These are phyloP conservation scores for Ustilago bromivora DNA, from an alignment of 1,284 basidiomycete genomes.

Conservation along the genomic window DNA sequence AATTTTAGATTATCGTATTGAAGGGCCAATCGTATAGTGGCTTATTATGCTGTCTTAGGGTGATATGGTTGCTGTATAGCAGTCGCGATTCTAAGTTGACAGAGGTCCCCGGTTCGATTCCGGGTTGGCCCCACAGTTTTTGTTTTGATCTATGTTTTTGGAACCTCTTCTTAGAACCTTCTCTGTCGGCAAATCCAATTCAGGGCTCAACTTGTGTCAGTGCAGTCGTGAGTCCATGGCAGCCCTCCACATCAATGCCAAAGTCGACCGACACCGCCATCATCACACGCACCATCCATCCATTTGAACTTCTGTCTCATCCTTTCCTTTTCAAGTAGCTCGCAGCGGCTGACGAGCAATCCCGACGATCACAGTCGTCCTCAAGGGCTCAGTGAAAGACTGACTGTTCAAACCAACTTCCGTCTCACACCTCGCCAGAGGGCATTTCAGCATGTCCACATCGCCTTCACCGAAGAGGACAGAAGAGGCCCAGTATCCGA, in stretches of 20 bases:
- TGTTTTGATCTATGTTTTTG: not conserved
- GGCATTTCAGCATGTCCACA: slow-evolving; percentile 8
- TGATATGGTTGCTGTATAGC: not conserved
- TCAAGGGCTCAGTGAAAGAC: not conserved
- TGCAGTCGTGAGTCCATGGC: not conserved
- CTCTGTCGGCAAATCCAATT: not conserved
- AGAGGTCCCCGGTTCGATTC: slow-evolving; percentile 47
- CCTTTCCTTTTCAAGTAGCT: not conserved
- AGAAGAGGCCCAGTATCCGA: slow-evolving; percentile 9
- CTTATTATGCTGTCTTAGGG: slow-evolving; percentile 62
- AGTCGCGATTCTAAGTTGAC: slow-evolving; percentile 32
- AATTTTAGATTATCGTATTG: not conserved
- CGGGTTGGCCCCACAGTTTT: slow-evolving; percentile 31
- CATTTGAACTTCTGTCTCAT: not conserved
- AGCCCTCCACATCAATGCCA: not conserved
- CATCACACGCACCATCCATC: not conserved
- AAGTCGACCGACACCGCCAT: not conserved
- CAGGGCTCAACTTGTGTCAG: slow-evolving; percentile 2
- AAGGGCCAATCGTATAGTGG: slow-evolving; percentile 53
- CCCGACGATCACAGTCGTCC: not conserved
- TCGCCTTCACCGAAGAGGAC: slow-evolving; percentile 1
- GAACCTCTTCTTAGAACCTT: not conserved
- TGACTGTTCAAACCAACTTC: not conserved
- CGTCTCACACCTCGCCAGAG: not conserved
- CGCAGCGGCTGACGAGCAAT: not conserved